Evolutionary conservation across 495 filamentous ascomycete species (phyloP), one percentile per base, ranked within the genome.

Genomic region (Trichoderma asperelloides): DNA sequence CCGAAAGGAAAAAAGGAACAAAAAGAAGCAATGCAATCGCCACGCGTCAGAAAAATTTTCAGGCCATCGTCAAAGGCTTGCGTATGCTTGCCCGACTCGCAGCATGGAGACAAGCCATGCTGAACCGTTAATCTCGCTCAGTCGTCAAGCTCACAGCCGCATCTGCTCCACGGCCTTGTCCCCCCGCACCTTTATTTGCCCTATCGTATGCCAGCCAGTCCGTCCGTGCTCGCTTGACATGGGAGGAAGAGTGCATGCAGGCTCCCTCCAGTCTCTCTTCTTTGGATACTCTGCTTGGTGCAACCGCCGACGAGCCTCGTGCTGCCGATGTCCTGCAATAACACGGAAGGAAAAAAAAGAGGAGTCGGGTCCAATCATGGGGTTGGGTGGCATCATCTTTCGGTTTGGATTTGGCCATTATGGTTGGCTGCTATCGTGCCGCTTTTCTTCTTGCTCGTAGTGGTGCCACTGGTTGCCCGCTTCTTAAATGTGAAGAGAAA

Each of bases 401-500:
- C 55, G 55, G n/a, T 30, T 60, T 60, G 45, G n/a, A 66, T 60
- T 41, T 33, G 64, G 43, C n/a, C 16, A 40, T 23, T 16, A 21
- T 28, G 62, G 33, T 65, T 65, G 5, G 66, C 62, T 21, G 66
- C 66, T 64, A 65, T 65, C 33, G 9, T 37, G 33, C 33, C 33
- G 66, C 64, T 65, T n/a, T 65, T 49, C 64, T 60, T 60, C 9
- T 66, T 28, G 45, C 33, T 27, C 25, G 55, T 15, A 3, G 25
- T 60, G 55, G 23, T 60, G 55, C 55, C 55, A 60, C 55, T 25
- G 13, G 55, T 4, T 21, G 55, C 27, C 23, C 55, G 55, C 71
- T 84, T 88, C 39, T 71, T 68, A 69, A 91, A 84, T 30, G 82
- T 78, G 69, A 86, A 89, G 51, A 91, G 78, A 70, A 87, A 89